Conservation (phyloP, 768 basidiomycete species). For the Pleurotus djamor region DNA sequence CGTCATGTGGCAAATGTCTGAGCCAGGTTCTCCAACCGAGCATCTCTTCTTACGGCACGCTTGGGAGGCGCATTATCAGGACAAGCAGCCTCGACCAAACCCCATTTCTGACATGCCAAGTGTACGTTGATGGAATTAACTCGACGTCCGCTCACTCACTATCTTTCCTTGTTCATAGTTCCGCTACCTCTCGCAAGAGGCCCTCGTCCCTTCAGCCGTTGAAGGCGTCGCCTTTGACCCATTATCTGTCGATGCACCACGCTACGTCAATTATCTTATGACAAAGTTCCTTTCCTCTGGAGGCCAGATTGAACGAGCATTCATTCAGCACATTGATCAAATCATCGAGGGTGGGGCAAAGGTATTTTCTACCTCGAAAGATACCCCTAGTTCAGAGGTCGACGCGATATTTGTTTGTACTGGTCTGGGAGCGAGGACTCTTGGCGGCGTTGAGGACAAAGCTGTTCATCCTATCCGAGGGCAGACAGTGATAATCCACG, state of each 20-base stretch:
- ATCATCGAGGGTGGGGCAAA: conserved; percentile 59
- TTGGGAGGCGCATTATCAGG: conserved; percentile 59
- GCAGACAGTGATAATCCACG: conserved; percentile 76
- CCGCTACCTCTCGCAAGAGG: conserved; percentile 25
- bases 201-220: conserved; percentile 28
- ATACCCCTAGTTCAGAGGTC: conserved; percentile 22
- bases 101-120: conserved; percentile 53
- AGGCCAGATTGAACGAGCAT: conserved; percentile 57
- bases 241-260: conserved; percentile 66
- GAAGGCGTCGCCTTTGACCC: conserved; percentile 63
- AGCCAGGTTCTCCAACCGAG: conserved; percentile 50
- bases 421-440: conserved; percentile 69
- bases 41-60: conserved; percentile 61
- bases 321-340: conserved; percentile 68
- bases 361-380: conserved; percentile 24
- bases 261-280: conserved; percentile 71
- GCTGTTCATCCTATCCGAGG: conserved; percentile 77
- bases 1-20: conserved; percentile 73
- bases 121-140: conserved; percentile 31
- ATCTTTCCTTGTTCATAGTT: conserved; percentile 19
- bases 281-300: conserved; percentile 60
- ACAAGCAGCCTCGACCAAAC: conserved; percentile 34
- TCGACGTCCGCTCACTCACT: neutral
- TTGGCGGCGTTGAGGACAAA: conserved; percentile 82
- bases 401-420: conserved; percentile 69